A percentile compares a stretch with the other conserved stretches of the same genome.
These are phyloP conservation scores for Tetratostichococcus sp. DNA, from an alignment of 139 green algal species.

Conservation along the genomic window DNA sequence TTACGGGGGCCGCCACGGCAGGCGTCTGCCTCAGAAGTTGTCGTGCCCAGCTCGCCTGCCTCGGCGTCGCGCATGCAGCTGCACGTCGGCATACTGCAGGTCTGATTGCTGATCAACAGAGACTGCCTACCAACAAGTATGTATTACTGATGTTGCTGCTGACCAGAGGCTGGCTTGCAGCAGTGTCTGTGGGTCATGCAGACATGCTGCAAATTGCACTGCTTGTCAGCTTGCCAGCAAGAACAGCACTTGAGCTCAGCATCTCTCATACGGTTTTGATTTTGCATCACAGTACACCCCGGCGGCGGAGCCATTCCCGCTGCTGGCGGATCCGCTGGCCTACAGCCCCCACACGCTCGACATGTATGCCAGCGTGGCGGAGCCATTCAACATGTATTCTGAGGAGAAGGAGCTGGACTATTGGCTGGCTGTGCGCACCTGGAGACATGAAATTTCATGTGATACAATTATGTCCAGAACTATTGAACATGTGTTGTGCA, in stretches of 20 bases:
- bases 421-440: constrained; percentile 57
- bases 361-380: constrained; percentile 40
- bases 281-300: neutral
- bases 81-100: constrained; percentile 92
- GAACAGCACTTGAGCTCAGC: no score
- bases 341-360: constrained; percentile 93
- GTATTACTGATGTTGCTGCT: no score
- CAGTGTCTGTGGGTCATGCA: no score
- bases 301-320: constrained; percentile 74
- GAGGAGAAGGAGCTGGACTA: constrained; percentile 78
- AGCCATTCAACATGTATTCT: constrained; percentile 33
- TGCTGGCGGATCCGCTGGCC: constrained; percentile 69
- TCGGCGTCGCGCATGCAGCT: constrained; percentile 47
- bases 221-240: no score
- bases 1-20: neutral
- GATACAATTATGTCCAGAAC: no score
- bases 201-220: no score
- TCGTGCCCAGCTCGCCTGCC: neutral
- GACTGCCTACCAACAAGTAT: no score
- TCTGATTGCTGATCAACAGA: neutral
- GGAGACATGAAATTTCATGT: constrained; percentile 2
- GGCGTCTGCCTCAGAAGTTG: neutral
- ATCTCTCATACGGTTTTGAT: no score
- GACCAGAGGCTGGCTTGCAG: no score
- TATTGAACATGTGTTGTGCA: no score